Conservation (phyloP, 352 stramenopile genomes). For the Halophytophthora batemanensis region DNA sequence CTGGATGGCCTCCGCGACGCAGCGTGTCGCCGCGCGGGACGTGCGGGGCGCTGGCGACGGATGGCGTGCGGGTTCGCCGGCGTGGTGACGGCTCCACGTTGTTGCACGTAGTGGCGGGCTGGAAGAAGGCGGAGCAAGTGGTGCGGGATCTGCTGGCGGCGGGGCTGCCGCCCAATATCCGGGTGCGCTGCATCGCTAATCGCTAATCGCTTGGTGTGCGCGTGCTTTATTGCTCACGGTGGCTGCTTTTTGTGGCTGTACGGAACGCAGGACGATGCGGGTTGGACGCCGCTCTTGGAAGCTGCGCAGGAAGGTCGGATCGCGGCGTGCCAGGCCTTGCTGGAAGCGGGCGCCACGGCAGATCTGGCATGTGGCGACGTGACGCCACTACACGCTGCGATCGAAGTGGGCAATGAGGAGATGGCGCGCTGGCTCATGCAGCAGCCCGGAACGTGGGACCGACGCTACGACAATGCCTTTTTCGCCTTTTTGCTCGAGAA, state of each 20-base stretch:
- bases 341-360: conserved; percentile 38
- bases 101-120: conserved; percentile 51
- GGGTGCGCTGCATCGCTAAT: conserved; percentile 8
- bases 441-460: conserved; percentile 27
- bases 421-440: conserved; percentile 47
- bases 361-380: conserved; percentile 33
- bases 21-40: too few relatives aligned
- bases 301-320: conserved; percentile 58
- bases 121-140: conserved; percentile 52
- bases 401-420: conserved; percentile 54
- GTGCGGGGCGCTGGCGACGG: too few relatives aligned
- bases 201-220: too few relatives aligned
- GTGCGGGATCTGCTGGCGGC: conserved; percentile 37
- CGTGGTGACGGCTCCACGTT: conserved; percentile 51
- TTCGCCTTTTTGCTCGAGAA: conserved; percentile 58
- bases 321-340: conserved; percentile 38
- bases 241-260: neutral
- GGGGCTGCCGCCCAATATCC: conserved; percentile 33
- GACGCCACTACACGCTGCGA: conserved; percentile 46
- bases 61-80: conserved; percentile 18
- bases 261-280: conserved; percentile 40
- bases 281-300: conserved; percentile 63
- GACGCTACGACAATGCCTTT: conserved; percentile 40
- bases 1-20: neutral
- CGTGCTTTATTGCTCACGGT: neutral